These are phyloP conservation scores for Fusarium sp. DNA, from an alignment of 2,329 filamentous ascomycete species.

Conservation along the genomic window DNA sequence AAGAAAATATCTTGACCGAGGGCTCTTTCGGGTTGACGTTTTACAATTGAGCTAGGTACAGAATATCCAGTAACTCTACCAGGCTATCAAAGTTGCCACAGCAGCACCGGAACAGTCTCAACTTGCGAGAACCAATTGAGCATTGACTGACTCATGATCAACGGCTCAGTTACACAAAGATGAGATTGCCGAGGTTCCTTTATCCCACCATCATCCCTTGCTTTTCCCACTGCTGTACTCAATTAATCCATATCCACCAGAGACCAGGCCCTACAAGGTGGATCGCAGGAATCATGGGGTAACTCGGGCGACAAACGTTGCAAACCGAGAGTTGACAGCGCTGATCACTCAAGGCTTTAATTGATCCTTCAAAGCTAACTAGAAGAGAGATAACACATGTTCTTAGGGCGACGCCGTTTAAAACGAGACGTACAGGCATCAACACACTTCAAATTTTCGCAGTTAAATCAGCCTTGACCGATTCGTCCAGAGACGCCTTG, in stretches of 20 bases:
- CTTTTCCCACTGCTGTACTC: background rate
- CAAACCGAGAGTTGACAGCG: constrained; percentile 30
- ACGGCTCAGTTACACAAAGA: background rate
- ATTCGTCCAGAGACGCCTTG: background rate
- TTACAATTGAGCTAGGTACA: background rate
- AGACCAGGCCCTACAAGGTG: constrained; percentile 18
- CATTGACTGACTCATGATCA: background rate
- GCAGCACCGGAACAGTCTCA: background rate
- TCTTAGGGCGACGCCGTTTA: too few species aligned
- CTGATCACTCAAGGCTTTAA: constrained; percentile 28
- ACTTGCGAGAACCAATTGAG: constrained; percentile 6
- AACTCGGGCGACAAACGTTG: constrained; percentile 2
- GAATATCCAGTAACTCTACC: too few species aligned
- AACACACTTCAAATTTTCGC: constrained; percentile 5
- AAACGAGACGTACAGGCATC: background rate
- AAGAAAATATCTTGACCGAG: constrained; percentile 31
- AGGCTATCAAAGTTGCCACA: background rate
- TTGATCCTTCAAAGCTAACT: background rate
- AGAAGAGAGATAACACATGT: background rate
- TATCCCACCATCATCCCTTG: background rate
- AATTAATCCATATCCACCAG: background rate
- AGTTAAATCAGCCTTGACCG: background rate
- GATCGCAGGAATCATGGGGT: constrained; percentile 34
- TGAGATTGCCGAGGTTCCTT: background rate
- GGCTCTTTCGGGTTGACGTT: constrained; percentile 24